Percentiles rank a stretch among this genome's conserved stretches.
Conservation (phyloP, 1,139 yeast species). For the Pichia sp. region DNA sequence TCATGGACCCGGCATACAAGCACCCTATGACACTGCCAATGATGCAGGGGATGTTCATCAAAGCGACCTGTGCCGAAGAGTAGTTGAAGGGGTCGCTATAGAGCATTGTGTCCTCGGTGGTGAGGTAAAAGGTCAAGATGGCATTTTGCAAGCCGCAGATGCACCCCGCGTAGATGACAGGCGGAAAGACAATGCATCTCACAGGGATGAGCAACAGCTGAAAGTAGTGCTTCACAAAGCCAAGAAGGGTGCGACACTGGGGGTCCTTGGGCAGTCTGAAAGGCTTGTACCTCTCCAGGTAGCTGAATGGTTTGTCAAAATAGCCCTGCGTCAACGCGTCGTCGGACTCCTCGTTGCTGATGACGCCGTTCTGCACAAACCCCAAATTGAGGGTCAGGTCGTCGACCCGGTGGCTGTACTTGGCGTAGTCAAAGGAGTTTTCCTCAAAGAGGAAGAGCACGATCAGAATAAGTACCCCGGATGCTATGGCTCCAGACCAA, state of each 20-base stretch:
- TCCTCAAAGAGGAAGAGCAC: slow-evolving; percentile 64
- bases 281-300: slow-evolving; percentile 30
- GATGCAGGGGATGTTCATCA: slow-evolving; percentile 40
- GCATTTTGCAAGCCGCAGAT: slow-evolving; percentile 42
- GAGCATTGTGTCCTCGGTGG: slow-evolving; percentile 38
- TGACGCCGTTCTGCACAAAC: slow-evolving; percentile 24
- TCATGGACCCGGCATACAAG: slow-evolving; percentile 38
- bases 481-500: slow-evolving; percentile 62
- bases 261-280: slow-evolving; percentile 27
- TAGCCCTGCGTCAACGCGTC: slow-evolving; percentile 26
- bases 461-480: slow-evolving; percentile 52
- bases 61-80: slow-evolving; percentile 34
- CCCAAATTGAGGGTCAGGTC: slow-evolving; percentile 23
- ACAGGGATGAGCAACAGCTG: slow-evolving; percentile 31
- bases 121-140: slow-evolving; percentile 38
- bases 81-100: slow-evolving; percentile 36
- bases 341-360: slow-evolving; percentile 22
- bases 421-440: slow-evolving; percentile 64
- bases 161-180: slow-evolving; percentile 36
- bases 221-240: slow-evolving; percentile 34
- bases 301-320: slow-evolving; percentile 29
- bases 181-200: slow-evolving; percentile 37
- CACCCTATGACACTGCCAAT: slow-evolving; percentile 41
- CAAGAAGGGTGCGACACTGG: slow-evolving; percentile 21
- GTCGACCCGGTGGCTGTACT: slow-evolving; percentile 38